These are phyloP conservation scores for Pilobolus umbonatus DNA, from an alignment of 192 early-diverging fungal species.

Conservation along the genomic window DNA sequence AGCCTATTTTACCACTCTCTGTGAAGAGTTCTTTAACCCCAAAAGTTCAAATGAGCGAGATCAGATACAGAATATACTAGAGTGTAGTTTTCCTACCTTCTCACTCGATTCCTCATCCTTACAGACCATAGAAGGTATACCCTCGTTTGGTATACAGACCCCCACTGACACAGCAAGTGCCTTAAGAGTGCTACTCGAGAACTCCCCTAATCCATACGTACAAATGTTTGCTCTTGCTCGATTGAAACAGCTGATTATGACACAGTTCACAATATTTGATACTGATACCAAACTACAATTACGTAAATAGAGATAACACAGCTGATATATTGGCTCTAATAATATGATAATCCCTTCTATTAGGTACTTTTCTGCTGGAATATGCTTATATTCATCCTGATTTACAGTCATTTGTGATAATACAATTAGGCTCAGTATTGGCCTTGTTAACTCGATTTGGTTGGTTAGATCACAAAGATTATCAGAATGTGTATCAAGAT, in stretches of 20 bases:
- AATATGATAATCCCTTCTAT: not conserved
- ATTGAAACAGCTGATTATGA: conserved; percentile 52
- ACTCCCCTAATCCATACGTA: conserved; percentile 57
- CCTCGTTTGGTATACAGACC: conserved; percentile 34
- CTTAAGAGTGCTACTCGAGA: conserved; percentile 52
- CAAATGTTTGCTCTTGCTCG: conserved; percentile 58
- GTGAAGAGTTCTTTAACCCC: conserved; percentile 59
- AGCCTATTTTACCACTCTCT: conserved; percentile 29
- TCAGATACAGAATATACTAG: conserved; percentile 66
- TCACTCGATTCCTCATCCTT: not conserved
- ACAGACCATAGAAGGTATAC: not conserved
- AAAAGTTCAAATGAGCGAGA: conserved; percentile 50
- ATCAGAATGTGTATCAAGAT: conserved; percentile 49
- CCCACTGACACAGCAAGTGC: conserved; percentile 53
- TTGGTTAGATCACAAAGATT: conserved; percentile 72
- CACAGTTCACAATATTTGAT: conserved; percentile 27
- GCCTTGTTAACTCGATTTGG: conserved; percentile 64
- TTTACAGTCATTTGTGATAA: conserved; percentile 52
- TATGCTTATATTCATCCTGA: conserved; percentile 55
- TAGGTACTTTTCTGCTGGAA: conserved; percentile 58
- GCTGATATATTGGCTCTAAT: not conserved
- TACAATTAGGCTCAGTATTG: conserved; percentile 54
- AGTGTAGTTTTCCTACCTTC: conserved; percentile 70
- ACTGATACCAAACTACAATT: conserved; percentile 26
- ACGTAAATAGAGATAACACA: conserved; percentile 14